Percentiles rank a stretch among this genome's conserved stretches.
Conservation (phyloP, 2,329 filamentous ascomycete genomes). For the Fusarium neocosmosporiellum region DNA sequence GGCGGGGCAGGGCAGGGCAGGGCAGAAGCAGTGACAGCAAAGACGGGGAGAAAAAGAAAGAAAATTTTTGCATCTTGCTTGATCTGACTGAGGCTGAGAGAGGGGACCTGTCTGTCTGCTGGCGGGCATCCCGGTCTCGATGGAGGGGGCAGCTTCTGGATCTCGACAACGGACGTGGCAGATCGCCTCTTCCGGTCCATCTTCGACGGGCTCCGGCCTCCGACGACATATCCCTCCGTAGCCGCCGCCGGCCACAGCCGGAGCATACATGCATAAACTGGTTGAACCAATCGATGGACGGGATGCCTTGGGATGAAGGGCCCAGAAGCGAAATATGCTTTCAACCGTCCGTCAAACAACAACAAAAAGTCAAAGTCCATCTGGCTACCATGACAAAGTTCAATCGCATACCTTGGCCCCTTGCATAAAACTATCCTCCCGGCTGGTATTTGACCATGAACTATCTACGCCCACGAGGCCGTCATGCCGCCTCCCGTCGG, state of each 20-base stretch:
- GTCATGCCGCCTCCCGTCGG: constrained; percentile 23
- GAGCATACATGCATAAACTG: constrained; percentile 9
- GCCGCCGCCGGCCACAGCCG: constrained; percentile 10
- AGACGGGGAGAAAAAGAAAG: not conserved
- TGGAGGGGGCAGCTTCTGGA: not conserved
- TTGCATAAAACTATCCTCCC: constrained; percentile 33
- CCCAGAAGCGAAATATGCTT: constrained; percentile 7
- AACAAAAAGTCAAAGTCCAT: not conserved
- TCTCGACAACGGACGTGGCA: constrained; percentile 3
- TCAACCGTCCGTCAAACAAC: constrained; percentile 12
- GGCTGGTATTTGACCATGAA: constrained; percentile 30
- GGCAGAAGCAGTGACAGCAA: constrained; percentile 5
- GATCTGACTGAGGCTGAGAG: constrained; percentile 8
- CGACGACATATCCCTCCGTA: not conserved
- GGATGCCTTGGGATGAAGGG: not conserved
- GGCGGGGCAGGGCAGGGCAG: constrained; percentile 10
- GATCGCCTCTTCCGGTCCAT: not conserved
- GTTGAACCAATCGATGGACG: constrained; percentile 11
- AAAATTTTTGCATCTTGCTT: constrained; percentile 13
- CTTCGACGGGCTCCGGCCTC: not conserved
- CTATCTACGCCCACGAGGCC: constrained; percentile 25
- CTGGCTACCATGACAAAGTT: constrained; percentile 4
- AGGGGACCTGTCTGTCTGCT: not conserved
- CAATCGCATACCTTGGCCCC: constrained; percentile 19
- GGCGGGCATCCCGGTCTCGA: not conserved